These are phyloP conservation scores for Lonicera japonica DNA, from an alignment of 129 eudicot species.

Conservation along the genomic window DNA sequence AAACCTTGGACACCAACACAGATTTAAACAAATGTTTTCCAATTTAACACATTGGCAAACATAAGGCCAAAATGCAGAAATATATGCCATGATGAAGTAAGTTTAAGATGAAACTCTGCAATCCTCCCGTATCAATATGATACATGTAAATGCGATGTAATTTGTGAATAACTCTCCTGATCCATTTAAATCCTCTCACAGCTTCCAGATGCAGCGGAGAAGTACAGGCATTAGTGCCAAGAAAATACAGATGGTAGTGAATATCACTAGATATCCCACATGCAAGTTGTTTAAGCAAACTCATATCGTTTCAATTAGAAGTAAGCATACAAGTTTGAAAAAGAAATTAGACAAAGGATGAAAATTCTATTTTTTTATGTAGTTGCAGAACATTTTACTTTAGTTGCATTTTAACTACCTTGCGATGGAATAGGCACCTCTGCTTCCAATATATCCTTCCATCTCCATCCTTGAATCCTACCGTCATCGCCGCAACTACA, in stretches of 20 bases:
- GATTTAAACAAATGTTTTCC: background rate
- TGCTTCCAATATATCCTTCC: constrained; percentile 55
- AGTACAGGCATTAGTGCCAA: background rate
- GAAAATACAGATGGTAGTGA: no score
- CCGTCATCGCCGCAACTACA: constrained; percentile 98
- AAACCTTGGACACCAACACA: background rate
- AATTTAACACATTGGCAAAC: no score
- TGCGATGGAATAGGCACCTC: constrained; percentile 27
- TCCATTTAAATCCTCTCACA: background rate
- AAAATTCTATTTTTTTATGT: no score
- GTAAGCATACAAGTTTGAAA: no score
- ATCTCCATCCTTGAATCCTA: constrained; percentile 86
- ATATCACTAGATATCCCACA: background rate
- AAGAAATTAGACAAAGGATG: no score
- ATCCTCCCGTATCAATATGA: no score
- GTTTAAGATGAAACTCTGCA: no score
- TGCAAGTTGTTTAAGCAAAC: background rate
- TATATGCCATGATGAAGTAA: no score
- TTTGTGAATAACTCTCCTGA: background rate
- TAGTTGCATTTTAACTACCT: constrained; percentile 24
- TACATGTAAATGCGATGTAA: no score
- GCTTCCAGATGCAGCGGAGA: background rate
- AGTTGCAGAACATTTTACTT: background rate
- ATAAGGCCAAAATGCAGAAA: no score
- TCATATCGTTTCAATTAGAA: no score